Evolutionary conservation across 148 eudicot genomes (phyloP), one percentile per base, ranked within the genome.

Genomic region (Cornus kousa): DNA sequence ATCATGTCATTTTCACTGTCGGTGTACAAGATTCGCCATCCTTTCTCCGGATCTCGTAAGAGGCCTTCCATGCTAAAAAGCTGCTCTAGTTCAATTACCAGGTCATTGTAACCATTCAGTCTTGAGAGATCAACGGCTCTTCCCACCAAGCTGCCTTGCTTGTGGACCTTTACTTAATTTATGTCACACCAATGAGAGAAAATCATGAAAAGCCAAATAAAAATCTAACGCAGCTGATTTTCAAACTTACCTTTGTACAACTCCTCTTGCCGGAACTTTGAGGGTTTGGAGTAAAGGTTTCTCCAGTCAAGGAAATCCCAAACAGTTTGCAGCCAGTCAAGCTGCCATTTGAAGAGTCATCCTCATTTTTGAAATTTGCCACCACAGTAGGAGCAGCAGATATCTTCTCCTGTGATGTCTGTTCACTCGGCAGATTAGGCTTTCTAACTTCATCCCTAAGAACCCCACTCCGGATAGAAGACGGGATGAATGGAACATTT

Each of bases 121-220:
- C 86, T 87, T 5, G 95, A 89, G 71, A 94, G 92, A 83, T 94
- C 95, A 59, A 94, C 82, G 68, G 94, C 98, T 78, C 98, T 90
- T 77, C 93, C 97, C 35, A 94, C 98, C 87, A 88, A 80, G 86
- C 86, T 94, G 66, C 98, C 97, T 91, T 94, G 97, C 83, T 94
- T 94, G 87, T 94, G 95, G 72, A 94, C 98, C 98, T 93, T 85
- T 73, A 82, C 39, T 22, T 71, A 67, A 71, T 13, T 16, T 67
- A 81, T 64, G 23, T 24, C 73, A 77, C 10, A 33, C n/a, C n/a
- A 76, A 64, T 23, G 53, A 46, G 53, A 72, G 77, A 65, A n/a
- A 62, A 62, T 62, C 23, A n/a, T 17, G 59, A 62, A 20, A 19
- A 17, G 66, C 20, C 22, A 62, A 20, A 62, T 17, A 7, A 20